Evolutionary conservation across 148 eudicot species (phyloP), one percentile per base, ranked within the genome.

Genomic region (Rhododendron williamsianum): DNA sequence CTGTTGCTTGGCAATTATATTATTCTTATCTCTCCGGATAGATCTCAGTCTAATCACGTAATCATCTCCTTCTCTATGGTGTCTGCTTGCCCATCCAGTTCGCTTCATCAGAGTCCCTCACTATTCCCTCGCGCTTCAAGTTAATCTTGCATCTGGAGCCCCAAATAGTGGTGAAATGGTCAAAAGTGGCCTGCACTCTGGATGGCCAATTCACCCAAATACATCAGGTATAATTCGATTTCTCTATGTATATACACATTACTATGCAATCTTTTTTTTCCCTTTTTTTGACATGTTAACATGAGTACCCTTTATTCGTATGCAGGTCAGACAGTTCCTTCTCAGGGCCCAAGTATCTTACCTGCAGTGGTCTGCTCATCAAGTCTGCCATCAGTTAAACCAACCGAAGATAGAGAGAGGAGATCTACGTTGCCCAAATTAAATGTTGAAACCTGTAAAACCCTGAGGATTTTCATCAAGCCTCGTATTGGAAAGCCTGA

Each of bases 401-500:
- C 85, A 60, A 72, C 78, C 13, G 95, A 91, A 82, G 95, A 90
- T 76, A 90, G 69, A 82, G 95, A 89, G 81, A 94, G 85, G 89
- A 87, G 83, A 82, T 78, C 58, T 33, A 72, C 81, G 82, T 52
- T 89, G 38, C 85, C 92, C 30, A 94, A 87, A 86, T 35, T 84
- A 3, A 88, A 12, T 76, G 51, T 84, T 86, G 95, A 90, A 84
- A 36, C 90, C 51, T 93, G 96, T 56, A 94, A 90, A 93, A 41
- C 43, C 43, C 36, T 78, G 48, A 92, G 99, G 90, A 92, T 84
- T 86, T 89, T 95, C 82, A 93, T 93, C 83, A 92, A 96, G n/a
- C 93, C 98, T 81, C 93, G 91, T 69, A 92, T 93, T 85, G 43
- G 25, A n/a, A 95, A 90, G 85, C 87, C 98, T 51, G 93, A 91